Conservation (phyloP, 139 green algal species). For the Chlorella vulgaris region DNA sequence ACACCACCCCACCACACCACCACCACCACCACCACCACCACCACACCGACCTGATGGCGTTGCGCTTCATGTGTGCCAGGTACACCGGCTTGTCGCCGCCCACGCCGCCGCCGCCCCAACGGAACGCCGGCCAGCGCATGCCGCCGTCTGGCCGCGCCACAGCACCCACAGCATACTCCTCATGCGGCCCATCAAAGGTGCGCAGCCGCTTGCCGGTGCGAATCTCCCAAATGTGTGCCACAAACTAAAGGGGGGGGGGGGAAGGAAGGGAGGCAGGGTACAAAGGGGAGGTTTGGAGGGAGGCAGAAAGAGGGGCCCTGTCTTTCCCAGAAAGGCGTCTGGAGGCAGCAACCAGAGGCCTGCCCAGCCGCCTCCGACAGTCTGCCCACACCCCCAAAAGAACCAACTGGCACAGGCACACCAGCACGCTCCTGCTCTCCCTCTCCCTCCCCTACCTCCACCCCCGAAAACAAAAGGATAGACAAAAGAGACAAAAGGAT, state of each 20-base stretch:
- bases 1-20: not conserved
- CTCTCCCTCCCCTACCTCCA: too few species aligned
- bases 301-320: too few species aligned
- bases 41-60: conserved; percentile 15
- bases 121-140: conserved; percentile 90
- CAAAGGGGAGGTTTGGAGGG: too few species aligned
- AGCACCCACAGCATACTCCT: conserved; percentile 79
- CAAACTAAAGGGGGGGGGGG: conserved; percentile 1
- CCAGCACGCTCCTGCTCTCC: too few species aligned
- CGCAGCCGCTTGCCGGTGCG: conserved; percentile 68
- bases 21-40: too few species aligned
- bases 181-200: conserved; percentile 71
- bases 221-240: conserved; percentile 83
- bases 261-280: too few species aligned
- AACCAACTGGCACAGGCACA: too few species aligned
- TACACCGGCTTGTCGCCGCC: conserved; percentile 67
- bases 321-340: too few species aligned
- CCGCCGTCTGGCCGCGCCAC: conserved; percentile 59
- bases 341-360: too few species aligned
- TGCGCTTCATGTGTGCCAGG: conserved; percentile 81
- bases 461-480: too few species aligned
- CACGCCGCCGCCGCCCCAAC: conserved; percentile 87
- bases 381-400: too few species aligned
- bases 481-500: not conserved
- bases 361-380: too few species aligned